These are phyloP conservation scores for Citrus sp. DNA, from an alignment of 345 rosid genomes.

Conservation along the genomic window DNA sequence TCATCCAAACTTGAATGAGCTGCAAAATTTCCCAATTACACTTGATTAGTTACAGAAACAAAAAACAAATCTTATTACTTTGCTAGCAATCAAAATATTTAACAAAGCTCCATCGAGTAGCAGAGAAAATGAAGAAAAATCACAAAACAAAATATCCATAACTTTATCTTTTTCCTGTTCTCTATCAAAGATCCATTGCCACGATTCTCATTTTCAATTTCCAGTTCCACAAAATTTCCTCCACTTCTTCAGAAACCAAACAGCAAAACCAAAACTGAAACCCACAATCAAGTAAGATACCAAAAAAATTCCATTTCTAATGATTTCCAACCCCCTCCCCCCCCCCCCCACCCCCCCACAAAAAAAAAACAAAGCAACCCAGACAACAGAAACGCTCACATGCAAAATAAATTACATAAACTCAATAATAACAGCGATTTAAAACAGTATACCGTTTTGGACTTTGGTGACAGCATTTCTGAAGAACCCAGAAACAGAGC, in stretches of 20 bases:
- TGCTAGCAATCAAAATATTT: background rate
- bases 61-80: background rate
- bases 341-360: no score
- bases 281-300: background rate
- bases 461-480: conserved; percentile 67
- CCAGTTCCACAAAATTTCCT: background rate
- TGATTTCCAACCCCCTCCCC: no score
- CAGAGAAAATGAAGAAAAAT: background rate
- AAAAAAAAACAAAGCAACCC: background rate
- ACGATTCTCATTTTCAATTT: background rate
- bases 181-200: background rate
- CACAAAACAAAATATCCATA: background rate
- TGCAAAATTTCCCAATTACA: conserved; percentile 23
- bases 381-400: background rate
- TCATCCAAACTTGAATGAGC: conserved; percentile 98
- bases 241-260: conserved; percentile 1
- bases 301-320: no score
- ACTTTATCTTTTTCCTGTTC: background rate
- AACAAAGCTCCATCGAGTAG: background rate
- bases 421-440: background rate
- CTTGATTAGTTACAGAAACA: background rate
- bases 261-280: conserved; percentile 3
- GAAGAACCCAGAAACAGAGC: conserved; percentile 66
- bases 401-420: no score
- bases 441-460: conserved; percentile 58